Base-by-base conservation (phyloP, 1,139 yeast species). In the Kodamaea sp. region DNA sequence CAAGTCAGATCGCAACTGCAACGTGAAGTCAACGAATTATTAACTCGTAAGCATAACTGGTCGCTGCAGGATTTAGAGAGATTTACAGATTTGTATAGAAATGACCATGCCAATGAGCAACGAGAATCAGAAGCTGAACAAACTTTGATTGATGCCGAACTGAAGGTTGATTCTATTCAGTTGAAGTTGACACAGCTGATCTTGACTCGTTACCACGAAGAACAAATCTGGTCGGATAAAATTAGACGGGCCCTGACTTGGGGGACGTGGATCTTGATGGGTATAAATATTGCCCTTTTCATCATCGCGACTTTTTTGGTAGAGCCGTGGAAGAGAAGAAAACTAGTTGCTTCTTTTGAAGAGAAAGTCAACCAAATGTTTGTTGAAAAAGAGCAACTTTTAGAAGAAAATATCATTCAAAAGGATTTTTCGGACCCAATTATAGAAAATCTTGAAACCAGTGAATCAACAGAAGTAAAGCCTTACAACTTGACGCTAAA, bases 161-260 rank as follows among this genome's bases (percentile, higher is more conserved):
- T 59, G 15, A 60, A 59, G 38, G 86, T 84, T 29, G 97, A 90
- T 44, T 79, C 81, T 4, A 63, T 84, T 6, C 94, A 85, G 49
- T 72, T 79, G 34, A 77, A 75, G 44, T 64, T 90, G 34, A 82
- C 90, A 6, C 81, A 81, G 45, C 82, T 87, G 50, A 92, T 94
- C 27, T 70, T 90, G 51, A 81, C 92, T 1, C 67, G 97, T 48
- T 94, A 94, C 54, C 96, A 92, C 47, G 98, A 94, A 56, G 99
- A 94, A 54, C 98, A 94, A 62, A 81, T 92, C 4, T 94, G 98
- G 98, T 87, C 96, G 4, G 98, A 94, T 62, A 90, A 90, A 60
- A 92, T 92, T 44, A 70, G 98, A 46, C 74, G 94, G 45, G 89
- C 95, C 2, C 87, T 96, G 7, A 90, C 98, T 0, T 94, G 96